Conservation (phyloP, 192 early-diverging fungal genomes). For the Glomus cerebriforme region DNA sequence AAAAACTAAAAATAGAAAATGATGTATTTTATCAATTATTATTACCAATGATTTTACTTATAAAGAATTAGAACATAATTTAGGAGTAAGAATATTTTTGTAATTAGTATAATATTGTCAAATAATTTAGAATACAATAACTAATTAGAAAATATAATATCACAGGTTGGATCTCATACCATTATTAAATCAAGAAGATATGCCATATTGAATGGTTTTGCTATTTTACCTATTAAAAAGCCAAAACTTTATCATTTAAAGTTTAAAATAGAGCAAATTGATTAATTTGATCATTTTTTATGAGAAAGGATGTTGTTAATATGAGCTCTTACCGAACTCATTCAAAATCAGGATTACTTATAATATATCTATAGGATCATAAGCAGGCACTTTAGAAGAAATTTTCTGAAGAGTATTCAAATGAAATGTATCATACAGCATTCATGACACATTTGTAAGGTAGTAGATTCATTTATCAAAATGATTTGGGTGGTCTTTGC, state of each 20-base stretch:
- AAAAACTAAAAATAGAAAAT: neutral
- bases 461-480: too few species aligned
- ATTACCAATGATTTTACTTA: neutral
- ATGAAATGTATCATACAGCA: neutral
- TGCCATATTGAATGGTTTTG: neutral
- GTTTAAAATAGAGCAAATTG: conserved; percentile 8
- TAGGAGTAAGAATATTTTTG: neutral
- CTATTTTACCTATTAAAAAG: neutral
- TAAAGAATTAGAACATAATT: neutral
- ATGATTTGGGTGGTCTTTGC: too few species aligned
- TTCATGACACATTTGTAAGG: too few species aligned
- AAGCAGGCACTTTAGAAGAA: neutral
- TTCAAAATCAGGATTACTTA: neutral
- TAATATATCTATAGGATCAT: too few species aligned
- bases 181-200: neutral
- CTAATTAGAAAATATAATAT: too few species aligned
- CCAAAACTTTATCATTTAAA: neutral
- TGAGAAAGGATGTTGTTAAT: neutral
- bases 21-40: neutral
- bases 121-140: too few species aligned
- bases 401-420: conserved; percentile 9
- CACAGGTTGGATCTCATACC: too few species aligned
- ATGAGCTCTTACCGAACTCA: neutral
- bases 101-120: too few species aligned
- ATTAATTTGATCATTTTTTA: conserved; percentile 10